Percentiles rank a stretch among this genome's conserved stretches.
phyloP scores from a whole-genome alignment of 306 rosid genomes.

The Castanea mollissima region DNA sequence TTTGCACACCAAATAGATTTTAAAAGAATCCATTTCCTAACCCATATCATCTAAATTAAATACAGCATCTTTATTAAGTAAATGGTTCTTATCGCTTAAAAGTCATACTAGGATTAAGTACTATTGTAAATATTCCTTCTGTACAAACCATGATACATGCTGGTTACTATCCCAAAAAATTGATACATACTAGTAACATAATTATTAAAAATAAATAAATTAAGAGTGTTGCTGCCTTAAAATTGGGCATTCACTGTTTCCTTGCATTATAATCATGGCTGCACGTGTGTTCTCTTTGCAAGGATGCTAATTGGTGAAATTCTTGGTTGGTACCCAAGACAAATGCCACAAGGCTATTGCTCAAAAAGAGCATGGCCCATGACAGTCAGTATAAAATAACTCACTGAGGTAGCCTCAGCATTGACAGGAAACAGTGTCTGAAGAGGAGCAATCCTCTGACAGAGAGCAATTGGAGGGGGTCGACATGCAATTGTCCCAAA shows the following conservation, averaged over 20 bases:
- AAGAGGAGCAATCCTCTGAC: conserved; percentile 2
- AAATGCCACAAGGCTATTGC: not conserved
- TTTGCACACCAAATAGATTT: not conserved
- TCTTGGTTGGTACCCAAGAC: not conserved
- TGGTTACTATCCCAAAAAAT: not conserved
- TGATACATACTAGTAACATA: not conserved
- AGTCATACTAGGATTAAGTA: not conserved
- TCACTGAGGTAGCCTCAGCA: not conserved
- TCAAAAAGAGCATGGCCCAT: not conserved
- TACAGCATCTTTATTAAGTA: not conserved
- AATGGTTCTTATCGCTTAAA: not conserved
- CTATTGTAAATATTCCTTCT: not conserved
- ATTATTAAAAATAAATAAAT: not conserved
- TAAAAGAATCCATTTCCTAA: conserved; percentile 3
- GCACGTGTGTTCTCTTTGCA: not conserved
- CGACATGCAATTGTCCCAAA: not conserved
- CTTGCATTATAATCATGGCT: not conserved
- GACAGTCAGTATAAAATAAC: conserved; percentile 4
- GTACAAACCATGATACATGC: not conserved
- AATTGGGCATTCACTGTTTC: conserved; percentile 11
- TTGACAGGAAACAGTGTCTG: not conserved
- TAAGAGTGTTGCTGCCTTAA: not conserved
- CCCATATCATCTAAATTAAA: not conserved
- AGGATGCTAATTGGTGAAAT: conserved; percentile 6
- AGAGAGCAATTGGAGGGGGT: not conserved